These are phyloP conservation scores for Rhodotorula toruloides DNA, from an alignment of 768 basidiomycete species.

Conservation along the genomic window DNA sequence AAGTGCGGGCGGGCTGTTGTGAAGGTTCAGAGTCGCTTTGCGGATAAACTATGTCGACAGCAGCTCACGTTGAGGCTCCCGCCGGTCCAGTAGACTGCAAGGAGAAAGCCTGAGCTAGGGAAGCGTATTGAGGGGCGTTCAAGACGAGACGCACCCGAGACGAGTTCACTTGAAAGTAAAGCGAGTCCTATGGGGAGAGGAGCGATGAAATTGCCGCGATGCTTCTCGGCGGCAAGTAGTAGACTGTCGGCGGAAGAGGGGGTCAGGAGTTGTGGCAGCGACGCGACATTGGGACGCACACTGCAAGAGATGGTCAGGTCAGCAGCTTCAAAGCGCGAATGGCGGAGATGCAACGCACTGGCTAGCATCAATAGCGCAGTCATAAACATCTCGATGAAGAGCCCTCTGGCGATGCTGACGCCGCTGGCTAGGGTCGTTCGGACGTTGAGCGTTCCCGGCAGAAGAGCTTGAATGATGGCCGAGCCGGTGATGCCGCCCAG, in stretches of 20 bases:
- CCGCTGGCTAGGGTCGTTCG: not conserved
- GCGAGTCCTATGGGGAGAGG: not conserved
- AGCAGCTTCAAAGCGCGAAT: not conserved
- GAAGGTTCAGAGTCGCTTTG: too few species aligned
- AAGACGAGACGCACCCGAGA: too few species aligned
- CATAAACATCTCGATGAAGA: constrained; percentile 1
- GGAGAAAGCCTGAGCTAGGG: too few species aligned
- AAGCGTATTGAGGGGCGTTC: too few species aligned
- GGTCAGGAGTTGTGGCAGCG: too few species aligned
- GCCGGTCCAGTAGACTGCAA: not conserved
- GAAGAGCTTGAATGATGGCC: constrained; percentile 30
- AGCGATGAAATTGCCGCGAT: not conserved
- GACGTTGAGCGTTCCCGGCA: constrained; percentile 15
- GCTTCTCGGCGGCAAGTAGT: not conserved
- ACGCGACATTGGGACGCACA: too few species aligned
- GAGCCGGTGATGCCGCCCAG: constrained; percentile 32
- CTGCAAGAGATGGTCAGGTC: not conserved
- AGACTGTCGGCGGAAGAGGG: too few species aligned
- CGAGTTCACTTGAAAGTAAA: not conserved
- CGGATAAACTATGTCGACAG: too few species aligned
- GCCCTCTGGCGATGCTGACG: not conserved
- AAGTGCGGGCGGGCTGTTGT: not conserved
- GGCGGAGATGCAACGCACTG: not conserved
- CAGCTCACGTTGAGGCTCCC: constrained; percentile 1
- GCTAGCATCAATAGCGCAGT: not conserved